phyloP scores from a whole-genome alignment of 768 basidiomycete species.

The Hypholoma fasciculare region DNA sequence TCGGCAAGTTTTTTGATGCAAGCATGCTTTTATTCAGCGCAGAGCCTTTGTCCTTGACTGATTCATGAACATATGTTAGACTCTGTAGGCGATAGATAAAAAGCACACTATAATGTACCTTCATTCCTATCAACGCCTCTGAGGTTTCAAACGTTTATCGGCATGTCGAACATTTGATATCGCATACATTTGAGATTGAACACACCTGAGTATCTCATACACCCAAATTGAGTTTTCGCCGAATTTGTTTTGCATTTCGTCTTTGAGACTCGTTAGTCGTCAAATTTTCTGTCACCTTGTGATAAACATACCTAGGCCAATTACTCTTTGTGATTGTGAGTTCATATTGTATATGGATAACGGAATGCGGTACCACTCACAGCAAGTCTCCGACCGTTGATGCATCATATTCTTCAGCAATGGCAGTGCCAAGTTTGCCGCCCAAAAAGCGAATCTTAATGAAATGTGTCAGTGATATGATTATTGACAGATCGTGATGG shows the following conservation, averaged over 20 bases:
- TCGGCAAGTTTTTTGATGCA: slow-evolving; percentile 91
- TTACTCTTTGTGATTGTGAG: slow-evolving; percentile 37
- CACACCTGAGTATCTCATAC: slow-evolving; percentile 84
- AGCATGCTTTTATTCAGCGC: slow-evolving; percentile 88
- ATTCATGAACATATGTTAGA: background rate
- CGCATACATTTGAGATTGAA: background rate
- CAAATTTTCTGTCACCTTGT: background rate
- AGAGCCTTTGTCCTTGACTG: slow-evolving; percentile 83
- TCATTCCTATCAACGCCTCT: slow-evolving; percentile 89
- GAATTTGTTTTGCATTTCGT: slow-evolving; percentile 78
- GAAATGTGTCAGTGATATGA: background rate
- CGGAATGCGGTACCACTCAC: slow-evolving; percentile 44
- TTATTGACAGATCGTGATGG: background rate
- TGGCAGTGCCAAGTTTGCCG: slow-evolving; percentile 87
- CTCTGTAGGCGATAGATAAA: background rate
- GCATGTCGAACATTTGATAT: background rate
- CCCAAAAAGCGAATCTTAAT: slow-evolving; percentile 88
- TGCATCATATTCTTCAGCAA: slow-evolving; percentile 87
- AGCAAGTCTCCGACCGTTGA: slow-evolving; percentile 89
- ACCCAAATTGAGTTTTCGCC: slow-evolving; percentile 89
- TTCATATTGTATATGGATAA: background rate
- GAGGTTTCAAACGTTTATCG: slow-evolving; percentile 4
- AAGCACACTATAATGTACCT: slow-evolving; percentile 45
- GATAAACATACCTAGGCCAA: slow-evolving; percentile 52
- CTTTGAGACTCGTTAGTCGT: slow-evolving; percentile 33